phyloP scores from a whole-genome alignment of 108 stramenopile genomes.

The Parmales sp. region DNA sequence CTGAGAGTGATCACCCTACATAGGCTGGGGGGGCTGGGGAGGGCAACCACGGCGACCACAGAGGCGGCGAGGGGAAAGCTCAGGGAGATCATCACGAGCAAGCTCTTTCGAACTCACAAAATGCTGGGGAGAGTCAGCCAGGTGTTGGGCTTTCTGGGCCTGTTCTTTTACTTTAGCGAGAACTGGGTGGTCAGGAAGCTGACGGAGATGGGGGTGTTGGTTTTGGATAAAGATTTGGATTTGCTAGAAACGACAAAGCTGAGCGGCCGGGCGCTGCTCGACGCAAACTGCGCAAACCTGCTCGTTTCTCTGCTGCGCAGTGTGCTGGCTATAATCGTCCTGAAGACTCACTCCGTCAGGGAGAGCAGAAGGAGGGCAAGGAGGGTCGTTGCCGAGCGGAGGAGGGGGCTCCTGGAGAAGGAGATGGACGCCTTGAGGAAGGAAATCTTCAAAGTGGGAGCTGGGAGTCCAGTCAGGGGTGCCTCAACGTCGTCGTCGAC shows the following conservation, averaged over 20 bases:
- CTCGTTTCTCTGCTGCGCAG: neutral
- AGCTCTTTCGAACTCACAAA: neutral
- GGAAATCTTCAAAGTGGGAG: neutral
- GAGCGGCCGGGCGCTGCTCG: neutral
- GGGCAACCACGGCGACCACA: neutral
- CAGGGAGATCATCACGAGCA: neutral
- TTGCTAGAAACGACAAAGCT: too few relatives aligned
- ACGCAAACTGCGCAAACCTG: slow-evolving; percentile 1
- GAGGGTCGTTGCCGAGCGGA: neutral
- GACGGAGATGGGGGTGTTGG: too few relatives aligned
- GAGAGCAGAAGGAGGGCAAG: slow-evolving; percentile 1
- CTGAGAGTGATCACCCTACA: neutral
- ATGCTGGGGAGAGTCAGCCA: neutral
- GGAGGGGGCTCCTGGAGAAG: neutral
- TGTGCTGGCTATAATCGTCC: neutral
- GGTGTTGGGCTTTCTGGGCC: neutral
- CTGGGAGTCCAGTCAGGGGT: neutral
- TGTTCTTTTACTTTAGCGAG: neutral
- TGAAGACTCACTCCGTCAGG: slow-evolving; percentile 1
- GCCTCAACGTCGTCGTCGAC: too few relatives aligned
- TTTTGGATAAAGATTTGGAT: too few relatives aligned
- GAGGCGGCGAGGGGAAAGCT: neutral
- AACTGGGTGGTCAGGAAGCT: neutral
- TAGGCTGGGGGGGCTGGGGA: neutral
- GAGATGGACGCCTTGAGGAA: slow-evolving; percentile 9